phyloP scores from a whole-genome alignment of 352 stramenopile genomes.

The Globisporangium canariense region DNA sequence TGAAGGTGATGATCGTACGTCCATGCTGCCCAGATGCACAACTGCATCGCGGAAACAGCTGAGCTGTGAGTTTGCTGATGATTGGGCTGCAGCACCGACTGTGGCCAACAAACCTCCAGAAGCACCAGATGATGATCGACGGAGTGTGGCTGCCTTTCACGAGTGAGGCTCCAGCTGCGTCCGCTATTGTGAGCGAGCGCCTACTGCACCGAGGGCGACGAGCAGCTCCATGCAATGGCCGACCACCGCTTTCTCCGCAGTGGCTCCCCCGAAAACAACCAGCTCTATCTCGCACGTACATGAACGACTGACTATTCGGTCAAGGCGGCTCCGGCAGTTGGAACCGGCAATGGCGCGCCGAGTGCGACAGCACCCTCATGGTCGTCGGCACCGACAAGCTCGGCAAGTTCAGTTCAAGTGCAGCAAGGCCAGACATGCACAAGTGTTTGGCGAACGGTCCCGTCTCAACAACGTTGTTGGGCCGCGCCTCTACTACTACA shows the following conservation, averaged over 20 bases:
- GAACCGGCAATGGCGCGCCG: constrained; percentile 3
- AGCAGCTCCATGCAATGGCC: not conserved
- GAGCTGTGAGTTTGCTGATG: no score
- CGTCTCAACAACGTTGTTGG: no score
- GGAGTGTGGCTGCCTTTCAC: no score
- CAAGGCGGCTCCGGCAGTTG: not conserved
- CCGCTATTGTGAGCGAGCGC: not conserved
- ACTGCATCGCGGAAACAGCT: no score
- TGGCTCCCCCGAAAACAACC: not conserved
- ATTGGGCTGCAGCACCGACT: no score
- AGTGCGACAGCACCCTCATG: not conserved
- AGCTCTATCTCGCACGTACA: not conserved
- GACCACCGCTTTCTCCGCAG: not conserved
- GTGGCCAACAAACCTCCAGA: no score
- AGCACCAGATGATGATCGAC: no score
- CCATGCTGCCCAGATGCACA: no score
- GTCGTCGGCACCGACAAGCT: not conserved
- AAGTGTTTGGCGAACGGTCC: no score
- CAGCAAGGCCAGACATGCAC: no score
- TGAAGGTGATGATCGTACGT: no score
- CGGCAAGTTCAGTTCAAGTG: not conserved
- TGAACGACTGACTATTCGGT: not conserved
- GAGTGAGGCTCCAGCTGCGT: not conserved
- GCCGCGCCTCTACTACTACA: no score
- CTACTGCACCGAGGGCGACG: not conserved